Evolutionary conservation across 768 basidiomycete species (phyloP), one percentile per base, ranked within the genome.

Genomic region (Amanita thiersii): DNA sequence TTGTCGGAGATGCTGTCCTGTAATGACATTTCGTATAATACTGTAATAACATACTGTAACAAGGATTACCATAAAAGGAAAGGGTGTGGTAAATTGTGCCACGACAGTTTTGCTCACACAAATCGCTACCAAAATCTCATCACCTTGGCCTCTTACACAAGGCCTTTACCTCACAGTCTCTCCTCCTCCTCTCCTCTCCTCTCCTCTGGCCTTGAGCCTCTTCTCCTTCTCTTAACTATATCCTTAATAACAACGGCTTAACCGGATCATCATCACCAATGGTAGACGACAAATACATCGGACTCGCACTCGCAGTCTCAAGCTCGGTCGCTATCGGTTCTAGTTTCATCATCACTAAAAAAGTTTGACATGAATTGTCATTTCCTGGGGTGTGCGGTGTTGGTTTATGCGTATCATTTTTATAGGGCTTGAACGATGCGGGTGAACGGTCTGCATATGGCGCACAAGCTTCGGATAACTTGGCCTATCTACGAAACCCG

Each of bases 281-380:
- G 80, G 66, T 90, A 18, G 89, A 96, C 53, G 94, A 96, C 66
- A 96, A 92, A 67, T 94, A 91, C 59, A 89, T 97, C 37, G 96
- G 96, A 23, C 75, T 99, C 39, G 74, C 78, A 18, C 77, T 99
- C 42, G 93, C 96, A 40, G 64, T 98, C 37, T 79, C 81, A 14
- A 78, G 89, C 51, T 86, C 87, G 9, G 56, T 87, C 18, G 81
- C 86, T 45, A 98, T 98, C 51, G 94, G 96, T 37, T 87, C 85
- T 28, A 94, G 91, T 61, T 96, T 92, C 60, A 96, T 99, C 57
- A 94, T 99, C 58, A 99, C 94, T 12, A 99, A 99, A 77, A 98
- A 96, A 84, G 94, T 86, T 50, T 64, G 35, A 7, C 2, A 29
- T 40, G 12, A 39, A 32, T 39, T 34, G 36, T 24, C 17, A 14